A percentile compares a stretch with the other conserved stretches of the same genome.
Evolutionary conservation across 2,329 filamentous ascomycete genomes (phyloP).

Genomic region (Hypoxylon sp.): DNA sequence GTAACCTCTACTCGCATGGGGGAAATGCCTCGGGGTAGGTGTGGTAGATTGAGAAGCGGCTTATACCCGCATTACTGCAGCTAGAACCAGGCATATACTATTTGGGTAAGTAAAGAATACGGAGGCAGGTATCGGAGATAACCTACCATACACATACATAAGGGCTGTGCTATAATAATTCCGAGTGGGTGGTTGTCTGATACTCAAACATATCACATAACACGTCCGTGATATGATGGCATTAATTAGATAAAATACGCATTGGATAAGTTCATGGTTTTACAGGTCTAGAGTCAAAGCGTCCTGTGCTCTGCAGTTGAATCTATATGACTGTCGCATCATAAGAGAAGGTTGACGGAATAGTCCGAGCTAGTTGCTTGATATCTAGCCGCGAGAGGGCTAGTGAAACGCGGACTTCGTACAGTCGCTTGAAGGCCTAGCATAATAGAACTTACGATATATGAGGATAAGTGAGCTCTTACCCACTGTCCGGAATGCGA

Average conservation of each 20-base stretch:
- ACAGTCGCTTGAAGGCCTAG: neutral
- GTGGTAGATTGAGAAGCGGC: conserved; percentile 15
- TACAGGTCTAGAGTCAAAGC: neutral
- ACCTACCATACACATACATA: conserved; percentile 3
- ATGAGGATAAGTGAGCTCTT: neutral
- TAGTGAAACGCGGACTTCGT: neutral
- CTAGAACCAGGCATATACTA: conserved; percentile 1
- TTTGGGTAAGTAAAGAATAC: neutral
- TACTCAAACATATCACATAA: conserved; percentile 1
- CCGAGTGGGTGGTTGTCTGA: neutral
- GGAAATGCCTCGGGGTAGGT: conserved; percentile 9
- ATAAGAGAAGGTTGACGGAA: neutral
- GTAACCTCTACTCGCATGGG: conserved; percentile 23
- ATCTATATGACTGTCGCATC: conserved; percentile 3
- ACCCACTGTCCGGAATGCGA: neutral
- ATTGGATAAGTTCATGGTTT: neutral
- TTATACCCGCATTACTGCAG: conserved; percentile 19
- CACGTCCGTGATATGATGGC: neutral
- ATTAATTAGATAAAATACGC: neutral
- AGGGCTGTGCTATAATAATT: neutral
- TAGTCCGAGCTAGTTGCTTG: neutral
- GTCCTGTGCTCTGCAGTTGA: neutral
- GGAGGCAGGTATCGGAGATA: conserved; percentile 23
- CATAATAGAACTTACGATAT: neutral
- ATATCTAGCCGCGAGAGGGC: conserved; percentile 2